Evolutionary conservation across 192 early-diverging fungal species (phyloP), one percentile per base, ranked within the genome.

Genomic region (Allomyces arbusculus): DNA sequence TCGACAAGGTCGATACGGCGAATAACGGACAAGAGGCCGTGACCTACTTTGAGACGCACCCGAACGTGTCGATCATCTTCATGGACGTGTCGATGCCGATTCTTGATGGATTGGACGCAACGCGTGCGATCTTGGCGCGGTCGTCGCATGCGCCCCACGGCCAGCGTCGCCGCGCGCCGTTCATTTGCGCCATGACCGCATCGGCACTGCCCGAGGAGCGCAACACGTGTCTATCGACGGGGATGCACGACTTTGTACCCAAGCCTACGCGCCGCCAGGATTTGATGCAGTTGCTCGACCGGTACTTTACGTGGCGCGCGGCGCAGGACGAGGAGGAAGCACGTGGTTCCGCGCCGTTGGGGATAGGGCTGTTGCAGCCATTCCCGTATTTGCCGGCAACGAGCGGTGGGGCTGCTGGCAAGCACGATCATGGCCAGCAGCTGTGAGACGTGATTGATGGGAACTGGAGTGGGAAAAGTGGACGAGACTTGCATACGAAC

Each of bases 71-170:
- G 16, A 23, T 73, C 22, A 61, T 66, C 23, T 73, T 73, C 61
- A 66, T 73, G 71, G 74, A 75, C 63, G 64, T 75, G 22, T 68
- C 22, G 64, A 75, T 75, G 74, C 74, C 74, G 8, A 64, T 70
- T 23, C 66, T 75, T 65, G 74, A 75, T 61, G 74, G 74, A 12
- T 58, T 75, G 7, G 67, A 71, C 3, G 74, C 74, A 0, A 72
- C 71, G 23, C 63, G 68, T 23, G 25, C 44, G 22, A 71, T 74
- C 44, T 23, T 43, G 23, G 65, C 24, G 25, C 23, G 19, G 1
- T n/a, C 55, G 20, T 11, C 24, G 44, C 19, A 62, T 9, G 20
- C 11, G 1, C 11, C n/a, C n/a, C 23, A 24, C n/a, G 62, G 10
- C 24, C 62, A 23, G 19, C 11, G 19, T 3, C 62, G 22, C 0